Evolutionary conservation across 495 filamentous ascomycete genomes (phyloP), one percentile per base, ranked within the genome.

Genomic region (Podospora anserina): DNA sequence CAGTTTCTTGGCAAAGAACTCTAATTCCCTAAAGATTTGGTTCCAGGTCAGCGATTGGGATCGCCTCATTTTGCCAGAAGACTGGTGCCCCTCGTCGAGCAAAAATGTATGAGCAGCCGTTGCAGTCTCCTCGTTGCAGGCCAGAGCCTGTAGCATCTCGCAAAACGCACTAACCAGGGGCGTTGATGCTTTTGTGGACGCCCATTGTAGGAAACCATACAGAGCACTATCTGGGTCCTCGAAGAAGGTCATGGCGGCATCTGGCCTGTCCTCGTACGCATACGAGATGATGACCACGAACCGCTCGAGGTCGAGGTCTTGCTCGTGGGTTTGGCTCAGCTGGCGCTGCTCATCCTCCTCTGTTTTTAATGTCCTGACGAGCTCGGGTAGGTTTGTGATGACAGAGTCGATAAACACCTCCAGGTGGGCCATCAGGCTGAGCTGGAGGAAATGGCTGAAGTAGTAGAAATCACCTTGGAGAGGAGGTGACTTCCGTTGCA

Each of bases 141-240:
- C 91, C 62, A 99, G 86, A 2, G 93, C 88, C 72, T 91, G 89
- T 11, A 99, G 83, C 88, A 98, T 90, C 77, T 97, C 96, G 77
- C 94, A 97, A 72, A 97, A 98, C 18, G 94, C 93, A 73, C 92
- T 93, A 64, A 93, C 93, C 34, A 96, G 87, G 19, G 95, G 95
- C 5, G 96, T 96, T 7, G 95, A 95, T 70, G 94, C 92, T 70
- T 94, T 85, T 69, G 89, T 89, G 2, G 96, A 96, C 28, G 94
- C 92, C 96, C 96, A 99, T 66, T 93, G 90, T 69, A 99, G 82
- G 74, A 99, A 99, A 5, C 95, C 95, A 70, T 90, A 89, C 56
- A 98, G 81, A 71, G 97, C 96, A 71, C 91, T 90, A 70, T 98
- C 96, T 2, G 88, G 84, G 69, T 96, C 93, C 59, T 83, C 84